Conservation (phyloP, 768 basidiomycete genomes). For the Leccinum boreale region DNA sequence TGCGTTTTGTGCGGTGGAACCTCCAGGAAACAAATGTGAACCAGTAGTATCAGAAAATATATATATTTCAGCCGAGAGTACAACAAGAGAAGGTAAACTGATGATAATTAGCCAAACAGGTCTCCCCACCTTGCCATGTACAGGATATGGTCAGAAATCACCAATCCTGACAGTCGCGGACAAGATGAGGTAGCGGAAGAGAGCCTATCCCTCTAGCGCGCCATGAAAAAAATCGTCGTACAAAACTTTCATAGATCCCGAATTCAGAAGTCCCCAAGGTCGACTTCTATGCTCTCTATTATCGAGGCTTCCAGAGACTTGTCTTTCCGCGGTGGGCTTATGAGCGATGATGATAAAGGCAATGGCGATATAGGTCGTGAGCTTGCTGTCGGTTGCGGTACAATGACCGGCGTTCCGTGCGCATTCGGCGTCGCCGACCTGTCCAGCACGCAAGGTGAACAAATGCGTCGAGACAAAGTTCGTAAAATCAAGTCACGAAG, state of each 20-base stretch:
- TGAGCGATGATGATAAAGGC: conserved; percentile 19
- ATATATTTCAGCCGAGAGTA: conserved; percentile 1
- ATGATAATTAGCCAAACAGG: conserved; percentile 2
- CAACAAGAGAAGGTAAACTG: not conserved
- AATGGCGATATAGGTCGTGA: conserved; percentile 38
- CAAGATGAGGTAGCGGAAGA: not conserved
- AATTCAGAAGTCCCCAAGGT: conserved; percentile 71
- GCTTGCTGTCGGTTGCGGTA: conserved; percentile 25
- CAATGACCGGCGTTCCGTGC: conserved; percentile 41
- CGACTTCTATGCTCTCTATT: conserved; percentile 68
- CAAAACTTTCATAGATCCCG: not conserved
- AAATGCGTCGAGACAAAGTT: conserved; percentile 9
- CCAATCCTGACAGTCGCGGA: not conserved
- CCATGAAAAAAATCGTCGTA: conserved; percentile 1
- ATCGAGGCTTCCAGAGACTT: conserved; percentile 55
- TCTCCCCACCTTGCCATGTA: conserved; percentile 4
- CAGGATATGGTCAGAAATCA: not conserved
- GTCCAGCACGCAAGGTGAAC: conserved; percentile 9
- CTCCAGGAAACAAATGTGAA: not conserved
- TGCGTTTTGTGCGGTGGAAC: not conserved
- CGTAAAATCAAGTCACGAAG: conserved; percentile 18
- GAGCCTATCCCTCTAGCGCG: not conserved
- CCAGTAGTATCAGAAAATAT: not conserved
- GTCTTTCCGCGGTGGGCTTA: conserved; percentile 30
- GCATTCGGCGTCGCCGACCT: conserved; percentile 47